Evolutionary conservation across 257 asterid genomes (phyloP), one percentile per base, ranked within the genome.

Genomic region (Petunia secreta): DNA sequence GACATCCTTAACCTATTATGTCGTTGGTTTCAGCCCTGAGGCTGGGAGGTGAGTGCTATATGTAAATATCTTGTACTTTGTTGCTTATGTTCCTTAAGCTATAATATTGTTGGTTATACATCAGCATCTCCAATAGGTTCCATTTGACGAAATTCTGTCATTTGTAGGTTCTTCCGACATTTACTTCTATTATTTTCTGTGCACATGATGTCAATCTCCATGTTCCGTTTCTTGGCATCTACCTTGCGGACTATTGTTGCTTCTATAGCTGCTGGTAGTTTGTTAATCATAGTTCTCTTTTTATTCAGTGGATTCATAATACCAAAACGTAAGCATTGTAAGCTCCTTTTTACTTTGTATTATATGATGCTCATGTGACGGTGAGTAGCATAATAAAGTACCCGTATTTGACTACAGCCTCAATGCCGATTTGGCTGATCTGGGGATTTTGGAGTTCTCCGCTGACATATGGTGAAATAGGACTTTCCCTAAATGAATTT

Each of bases 381-480:
- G 25, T 46, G 59, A 39, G 48, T 2, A 67, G 9, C n/a, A 16
- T 15, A 76, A 40, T 25, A 79, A 71, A n/a, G 0, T 63, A 65
- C 9, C 0, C 8, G 34, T 57, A 71, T 75, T 85, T 67, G 77
- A 37, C 80, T 87, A 87, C 95, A 92, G 97, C 91, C 66, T 87
- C 91, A 67, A 89, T 91, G 91, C 97, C 95, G 48, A 75, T 8
- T 83, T 92, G 92, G 97, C 84, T 92, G 74, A 82, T 80, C 80
- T 92, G 97, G 95, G 92, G 85, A 55, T 89, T 89, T 83, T 92
- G 97, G 97, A 65, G 87, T 79, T 89, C 92, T 79, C 97, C 97
- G 3, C 8, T 88, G 78, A 85, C 97, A 15, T 92, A 92, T 78
- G 97, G 95, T 55, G 92, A 89, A 89, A 87, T 91, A 69, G 97